Evolutionary conservation across 768 basidiomycete genomes (phyloP), one percentile per base, ranked within the genome.

Genomic region (Mycena olivaceomarginata): DNA sequence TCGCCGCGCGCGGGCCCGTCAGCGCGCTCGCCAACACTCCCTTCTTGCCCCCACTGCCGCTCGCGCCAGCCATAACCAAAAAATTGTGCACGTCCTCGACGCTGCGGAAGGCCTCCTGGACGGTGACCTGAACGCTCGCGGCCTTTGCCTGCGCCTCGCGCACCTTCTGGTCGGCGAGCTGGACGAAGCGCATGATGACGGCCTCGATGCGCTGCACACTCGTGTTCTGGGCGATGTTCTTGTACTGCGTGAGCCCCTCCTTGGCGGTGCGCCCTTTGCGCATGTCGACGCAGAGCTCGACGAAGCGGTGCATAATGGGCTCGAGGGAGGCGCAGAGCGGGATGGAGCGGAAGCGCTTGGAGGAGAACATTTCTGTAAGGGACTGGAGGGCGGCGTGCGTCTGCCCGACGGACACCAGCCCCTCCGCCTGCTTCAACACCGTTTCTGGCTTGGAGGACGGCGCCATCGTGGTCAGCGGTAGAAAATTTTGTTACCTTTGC

Each of bases 81-180:
- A 99, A 91, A 81, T 97, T 97, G 88, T 99, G 98, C 51, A 99
- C 95, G 85, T 99, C 98, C 85, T 99, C 98, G 76, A 99, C 97
- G 56, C 97, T 97, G 76, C 98, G 95, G 92, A 99, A 99, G 12
- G 97, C 98, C 82, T 99, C 98, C 83, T 99, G 98, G 98, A 93
- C 92, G 3, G 93, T 93, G 11, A 88, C 91, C 77, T 93, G 92
- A 4, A 93, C 94, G 31, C 31, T 31, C 67, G 95, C 94, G 0
- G 95, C 95, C 88, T 96, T 94, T 82, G 94, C 95, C 89, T 96
- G 95, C 10, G 96, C 96, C 79, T 95, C 95, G 81, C 90, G 89
- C 51, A 97, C 95, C 85, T 96, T 96, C 40, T 91, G 90, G 82
- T 96, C 95, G 4, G 96, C 92, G 41, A 96, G 90, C 74, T 92